Conservation (phyloP, 2,329 filamentous ascomycete species). For the Sphaerulina musiva region DNA sequence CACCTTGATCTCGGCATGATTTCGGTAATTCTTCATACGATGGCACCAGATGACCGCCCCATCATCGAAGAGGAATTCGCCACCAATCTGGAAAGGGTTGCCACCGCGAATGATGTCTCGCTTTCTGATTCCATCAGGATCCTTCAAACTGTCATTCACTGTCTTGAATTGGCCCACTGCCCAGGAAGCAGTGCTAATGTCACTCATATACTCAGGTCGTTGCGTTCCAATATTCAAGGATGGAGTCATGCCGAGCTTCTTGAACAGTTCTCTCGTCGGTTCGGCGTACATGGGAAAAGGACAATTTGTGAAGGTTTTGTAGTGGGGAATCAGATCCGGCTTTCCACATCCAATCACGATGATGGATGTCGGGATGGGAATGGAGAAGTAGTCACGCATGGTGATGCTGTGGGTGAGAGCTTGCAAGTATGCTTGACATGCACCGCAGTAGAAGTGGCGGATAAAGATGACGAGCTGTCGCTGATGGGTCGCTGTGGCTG, state of each 20-base stretch:
- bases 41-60: conserved; percentile 39
- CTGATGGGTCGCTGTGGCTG: conserved; percentile 36
- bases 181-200: conserved; percentile 31
- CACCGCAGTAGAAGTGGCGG: conserved; percentile 40
- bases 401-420: conserved; percentile 32
- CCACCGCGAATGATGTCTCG: conserved; percentile 33
- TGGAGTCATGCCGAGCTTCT: conserved; percentile 33
- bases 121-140: conserved; percentile 30
- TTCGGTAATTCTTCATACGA: conserved; percentile 36
- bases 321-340: conserved; percentile 34
- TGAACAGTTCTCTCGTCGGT: conserved; percentile 32
- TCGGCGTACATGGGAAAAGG: conserved; percentile 37
- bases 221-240: conserved; percentile 30
- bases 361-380: conserved; percentile 34
- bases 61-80: conserved; percentile 39
- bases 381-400: conserved; percentile 34
- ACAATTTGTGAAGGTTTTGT: conserved; percentile 33
- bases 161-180: conserved; percentile 29
- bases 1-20: conserved; percentile 34
- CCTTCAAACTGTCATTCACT: conserved; percentile 24
- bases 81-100: conserved; percentile 37
- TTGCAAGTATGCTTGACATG: conserved; percentile 36
- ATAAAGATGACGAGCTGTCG: conserved; percentile 38
- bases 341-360: conserved; percentile 36
- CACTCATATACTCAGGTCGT: conserved; percentile 35